These are phyloP conservation scores for Beta corolliflora DNA, from an alignment of 179 eudicot species.

Conservation along the genomic window DNA sequence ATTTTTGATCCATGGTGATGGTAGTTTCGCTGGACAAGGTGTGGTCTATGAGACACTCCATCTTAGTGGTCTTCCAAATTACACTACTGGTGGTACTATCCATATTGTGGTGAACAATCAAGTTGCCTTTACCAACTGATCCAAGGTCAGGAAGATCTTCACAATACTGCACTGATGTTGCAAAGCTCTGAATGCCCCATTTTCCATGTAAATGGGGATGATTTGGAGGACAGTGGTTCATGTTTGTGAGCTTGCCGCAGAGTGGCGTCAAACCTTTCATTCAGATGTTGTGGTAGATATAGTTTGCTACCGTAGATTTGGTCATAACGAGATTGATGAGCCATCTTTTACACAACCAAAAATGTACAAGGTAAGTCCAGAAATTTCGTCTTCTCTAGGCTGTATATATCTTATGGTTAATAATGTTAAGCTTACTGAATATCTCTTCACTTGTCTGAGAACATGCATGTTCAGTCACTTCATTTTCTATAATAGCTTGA, in stretches of 20 bases:
- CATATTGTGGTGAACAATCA: conserved; percentile 96
- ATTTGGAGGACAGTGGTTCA: conserved; percentile 94
- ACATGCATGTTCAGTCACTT: conserved; percentile 7
- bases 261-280: conserved; percentile 89
- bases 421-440: background rate
- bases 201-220: conserved; percentile 98
- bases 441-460: background rate
- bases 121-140: conserved; percentile 96
- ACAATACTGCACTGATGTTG: conserved; percentile 95
- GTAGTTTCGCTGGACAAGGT: conserved; percentile 99
- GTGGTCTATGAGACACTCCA: conserved; percentile 94
- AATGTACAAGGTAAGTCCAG: conserved; percentile 73
- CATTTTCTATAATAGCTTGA: background rate
- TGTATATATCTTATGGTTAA: background rate
- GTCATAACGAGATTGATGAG: conserved; percentile 96
- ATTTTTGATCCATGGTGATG: conserved; percentile 90
- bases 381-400: background rate
- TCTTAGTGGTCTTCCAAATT: conserved; percentile 93
- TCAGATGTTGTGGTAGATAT: conserved; percentile 95
- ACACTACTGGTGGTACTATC: conserved; percentile 89
- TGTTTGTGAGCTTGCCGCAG: conserved; percentile 97
- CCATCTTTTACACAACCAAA: conserved; percentile 97
- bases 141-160: conserved; percentile 91
- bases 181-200: conserved; percentile 96
- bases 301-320: conserved; percentile 90